Conservation (phyloP, 2,329 filamentous ascomycete species). For the Fusarium sp. region DNA sequence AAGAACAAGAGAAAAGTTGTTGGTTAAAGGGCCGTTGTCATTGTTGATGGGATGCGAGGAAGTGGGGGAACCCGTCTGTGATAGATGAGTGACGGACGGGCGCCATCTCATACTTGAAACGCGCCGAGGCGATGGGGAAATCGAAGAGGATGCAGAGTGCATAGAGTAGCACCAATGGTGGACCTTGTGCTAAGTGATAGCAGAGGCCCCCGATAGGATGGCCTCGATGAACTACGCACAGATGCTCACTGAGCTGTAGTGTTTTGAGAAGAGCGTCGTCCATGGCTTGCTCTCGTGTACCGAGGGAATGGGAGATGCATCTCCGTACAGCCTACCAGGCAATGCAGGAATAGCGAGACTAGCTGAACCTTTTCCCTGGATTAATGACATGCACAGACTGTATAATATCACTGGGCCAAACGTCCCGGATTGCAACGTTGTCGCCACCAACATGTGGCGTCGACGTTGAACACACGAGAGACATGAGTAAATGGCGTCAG, state of each 20-base stretch:
- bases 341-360: background rate
- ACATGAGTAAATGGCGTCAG: background rate
- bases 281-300: background rate
- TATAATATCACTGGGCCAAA: background rate
- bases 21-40: constrained; percentile 12
- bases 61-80: background rate
- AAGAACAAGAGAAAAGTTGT: constrained; percentile 12
- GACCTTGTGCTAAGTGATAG: background rate
- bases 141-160: constrained; percentile 17
- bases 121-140: constrained; percentile 23
- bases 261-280: background rate
- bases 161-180: background rate
- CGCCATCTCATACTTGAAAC: constrained; percentile 42
- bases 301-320: background rate
- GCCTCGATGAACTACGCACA: background rate
- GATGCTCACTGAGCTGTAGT: background rate
- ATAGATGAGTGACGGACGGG: constrained; percentile 9
- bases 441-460: constrained; percentile 22
- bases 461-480: constrained; percentile 1
- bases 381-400: background rate
- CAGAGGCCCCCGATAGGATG: background rate
- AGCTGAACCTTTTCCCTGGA: background rate
- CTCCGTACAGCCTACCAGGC: background rate
- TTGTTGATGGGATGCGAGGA: background rate
- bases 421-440: background rate